phyloP scores from a whole-genome alignment of 257 asterid species.

The Henckelia pumila region DNA sequence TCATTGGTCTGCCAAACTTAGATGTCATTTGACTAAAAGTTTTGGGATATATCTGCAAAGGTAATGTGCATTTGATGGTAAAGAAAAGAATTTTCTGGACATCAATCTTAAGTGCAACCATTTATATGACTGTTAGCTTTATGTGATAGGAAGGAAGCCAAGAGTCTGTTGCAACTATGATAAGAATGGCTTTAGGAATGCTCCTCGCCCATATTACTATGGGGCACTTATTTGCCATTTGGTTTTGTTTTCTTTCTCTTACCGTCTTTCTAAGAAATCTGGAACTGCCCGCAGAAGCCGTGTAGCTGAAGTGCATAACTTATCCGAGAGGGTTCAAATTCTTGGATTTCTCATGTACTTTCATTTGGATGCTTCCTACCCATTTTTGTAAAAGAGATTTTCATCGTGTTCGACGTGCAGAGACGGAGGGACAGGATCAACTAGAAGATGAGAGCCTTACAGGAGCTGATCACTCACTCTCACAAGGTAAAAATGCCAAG shows the following conservation, averaged over 20 bases:
- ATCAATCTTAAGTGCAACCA: background rate
- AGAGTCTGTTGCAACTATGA: conserved; percentile 94
- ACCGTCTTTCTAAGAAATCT: conserved; percentile 64
- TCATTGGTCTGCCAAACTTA: background rate
- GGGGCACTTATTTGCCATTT: conserved; percentile 74
- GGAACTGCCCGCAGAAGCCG: conserved; percentile 58
- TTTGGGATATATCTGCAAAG: conserved; percentile 92
- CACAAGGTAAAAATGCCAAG: conserved; percentile 40
- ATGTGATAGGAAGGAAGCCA: conserved; percentile 90
- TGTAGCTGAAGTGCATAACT: conserved; percentile 54
- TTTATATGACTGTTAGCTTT: conserved; percentile 12
- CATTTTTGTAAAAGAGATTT: no score
- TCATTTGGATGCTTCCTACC: background rate
- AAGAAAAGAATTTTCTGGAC: background rate
- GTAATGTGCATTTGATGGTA: conserved; percentile 36
- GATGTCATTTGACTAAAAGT: background rate
- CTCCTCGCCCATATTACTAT: conserved; percentile 76
- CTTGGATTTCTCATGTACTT: background rate
- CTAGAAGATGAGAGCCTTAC: conserved; percentile 49
- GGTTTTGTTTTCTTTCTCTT: conserved; percentile 88
- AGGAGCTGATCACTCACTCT: conserved; percentile 54
- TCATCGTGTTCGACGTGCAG: no score
- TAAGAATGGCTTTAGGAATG: conserved; percentile 99
- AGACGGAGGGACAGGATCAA: conserved; percentile 54
- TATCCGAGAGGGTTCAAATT: conserved; percentile 36